These are phyloP conservation scores for Cryphonectria naterciae DNA, from an alignment of 2,329 filamentous ascomycete genomes.

Conservation along the genomic window DNA sequence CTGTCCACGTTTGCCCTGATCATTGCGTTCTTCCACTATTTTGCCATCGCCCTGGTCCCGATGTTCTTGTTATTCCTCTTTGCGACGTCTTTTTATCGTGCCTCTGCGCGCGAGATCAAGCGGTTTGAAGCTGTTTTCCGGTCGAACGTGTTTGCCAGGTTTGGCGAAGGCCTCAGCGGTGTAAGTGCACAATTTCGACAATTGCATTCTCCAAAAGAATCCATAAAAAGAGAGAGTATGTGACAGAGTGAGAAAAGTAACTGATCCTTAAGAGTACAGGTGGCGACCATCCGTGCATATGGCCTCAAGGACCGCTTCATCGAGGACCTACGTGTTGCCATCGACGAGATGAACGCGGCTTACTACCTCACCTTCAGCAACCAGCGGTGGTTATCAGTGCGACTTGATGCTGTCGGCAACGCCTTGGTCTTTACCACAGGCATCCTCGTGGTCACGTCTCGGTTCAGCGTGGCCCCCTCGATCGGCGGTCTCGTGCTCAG, in stretches of 20 bases:
- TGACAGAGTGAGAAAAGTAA: neutral
- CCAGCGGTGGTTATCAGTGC: conserved; percentile 87
- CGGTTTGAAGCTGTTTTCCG: conserved; percentile 69
- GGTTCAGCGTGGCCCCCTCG: conserved; percentile 82
- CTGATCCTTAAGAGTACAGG: neutral
- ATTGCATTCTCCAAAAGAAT: neutral
- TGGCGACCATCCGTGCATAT: conserved; percentile 66
- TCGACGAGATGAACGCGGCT: conserved; percentile 91
- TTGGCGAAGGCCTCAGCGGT: conserved; percentile 66
- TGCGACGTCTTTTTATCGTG: conserved; percentile 66
- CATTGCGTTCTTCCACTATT: conserved; percentile 70
- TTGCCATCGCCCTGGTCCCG: conserved; percentile 66
- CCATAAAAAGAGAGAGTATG: too few species aligned
- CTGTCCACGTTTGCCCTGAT: conserved; percentile 66
- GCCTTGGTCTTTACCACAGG: conserved; percentile 84
- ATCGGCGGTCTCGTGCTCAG: conserved; percentile 87
- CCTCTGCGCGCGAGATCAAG: conserved; percentile 70
- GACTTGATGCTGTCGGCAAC: conserved; percentile 84
- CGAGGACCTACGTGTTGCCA: conserved; percentile 67
- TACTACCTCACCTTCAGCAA: conserved; percentile 97
- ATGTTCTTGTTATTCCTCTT: conserved; percentile 64
- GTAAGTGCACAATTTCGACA: conserved; percentile 37
- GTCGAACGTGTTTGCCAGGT: conserved; percentile 66
- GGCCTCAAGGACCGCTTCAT: conserved; percentile 62
- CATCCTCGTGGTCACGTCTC: conserved; percentile 88